Conservation (phyloP, 192 early-diverging fungal species). For the Rhizophagus clarus region DNA sequence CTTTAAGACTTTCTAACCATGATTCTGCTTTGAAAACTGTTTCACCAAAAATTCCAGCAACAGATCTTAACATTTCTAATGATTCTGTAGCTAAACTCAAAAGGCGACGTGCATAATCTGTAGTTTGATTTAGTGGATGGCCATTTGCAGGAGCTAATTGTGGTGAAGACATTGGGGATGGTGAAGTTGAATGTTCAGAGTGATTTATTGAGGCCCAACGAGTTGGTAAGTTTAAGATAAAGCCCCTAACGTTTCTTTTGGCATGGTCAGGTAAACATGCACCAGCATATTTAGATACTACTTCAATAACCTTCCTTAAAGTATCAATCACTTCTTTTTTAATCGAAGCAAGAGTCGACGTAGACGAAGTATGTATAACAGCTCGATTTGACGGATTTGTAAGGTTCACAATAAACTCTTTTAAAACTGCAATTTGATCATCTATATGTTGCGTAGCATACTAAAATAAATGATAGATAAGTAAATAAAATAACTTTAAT, state of each 20-base stretch:
- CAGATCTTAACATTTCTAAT: conserved; percentile 64
- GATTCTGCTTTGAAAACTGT: conserved; percentile 69
- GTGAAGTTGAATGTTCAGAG: conserved; percentile 42
- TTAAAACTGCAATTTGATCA: conserved; percentile 66
- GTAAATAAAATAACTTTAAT: neutral
- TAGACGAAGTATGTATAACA: conserved; percentile 36
- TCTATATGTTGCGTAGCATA: conserved; percentile 79
- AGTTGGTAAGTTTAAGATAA: conserved; percentile 77
- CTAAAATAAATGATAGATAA: conserved; percentile 33
- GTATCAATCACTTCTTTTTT: conserved; percentile 85
- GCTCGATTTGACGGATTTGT: conserved; percentile 35
- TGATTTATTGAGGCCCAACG: conserved; percentile 68
- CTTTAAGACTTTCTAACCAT: conserved; percentile 55
- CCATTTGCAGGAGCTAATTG: conserved; percentile 37
- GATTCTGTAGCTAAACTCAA: conserved; percentile 72
- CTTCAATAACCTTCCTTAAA: conserved; percentile 82
- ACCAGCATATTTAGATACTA: conserved; percentile 85
- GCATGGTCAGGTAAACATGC: conserved; percentile 82
- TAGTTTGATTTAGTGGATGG: conserved; percentile 37
- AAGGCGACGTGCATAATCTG: conserved; percentile 64
- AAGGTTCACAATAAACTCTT: conserved; percentile 56
- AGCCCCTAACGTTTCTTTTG: conserved; percentile 72
- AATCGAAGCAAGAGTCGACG: conserved; percentile 53
- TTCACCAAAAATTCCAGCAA: conserved; percentile 67
- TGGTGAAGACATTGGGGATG: conserved; percentile 47